Conservation (phyloP, 805 yeast genomes). For the Lipomyces spencermartinsiae region DNA sequence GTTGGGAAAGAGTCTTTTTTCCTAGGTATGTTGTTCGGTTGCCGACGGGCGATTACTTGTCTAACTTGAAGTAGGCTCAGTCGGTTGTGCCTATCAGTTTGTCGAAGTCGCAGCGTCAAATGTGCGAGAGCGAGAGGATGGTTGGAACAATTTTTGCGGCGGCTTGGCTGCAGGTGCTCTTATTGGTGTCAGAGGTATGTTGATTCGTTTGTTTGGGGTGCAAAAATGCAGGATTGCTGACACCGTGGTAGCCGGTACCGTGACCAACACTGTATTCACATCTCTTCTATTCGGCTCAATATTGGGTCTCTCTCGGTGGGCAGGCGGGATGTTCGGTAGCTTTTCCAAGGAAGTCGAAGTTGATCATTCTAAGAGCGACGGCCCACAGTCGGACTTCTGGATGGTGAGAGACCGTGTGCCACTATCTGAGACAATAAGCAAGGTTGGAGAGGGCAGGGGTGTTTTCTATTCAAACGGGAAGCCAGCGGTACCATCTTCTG, state of each 20-base stretch:
- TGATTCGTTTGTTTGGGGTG: not conserved
- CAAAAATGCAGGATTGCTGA: not conserved
- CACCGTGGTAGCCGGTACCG: conserved; percentile 14
- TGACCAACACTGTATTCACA: conserved; percentile 20
- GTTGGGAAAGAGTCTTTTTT: conserved; percentile 14
- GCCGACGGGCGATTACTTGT: not conserved
- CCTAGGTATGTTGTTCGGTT: conserved; percentile 15
- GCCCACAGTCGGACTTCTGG: conserved; percentile 62
- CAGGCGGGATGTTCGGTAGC: conserved; percentile 51
- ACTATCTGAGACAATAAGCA: conserved; percentile 75
- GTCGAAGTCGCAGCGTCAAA: conserved; percentile 58
- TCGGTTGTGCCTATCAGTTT: conserved; percentile 56
- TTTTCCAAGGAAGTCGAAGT: conserved; percentile 45
- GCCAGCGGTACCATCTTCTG: not conserved
- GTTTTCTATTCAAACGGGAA: conserved; percentile 25
- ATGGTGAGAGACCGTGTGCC: conserved; percentile 83
- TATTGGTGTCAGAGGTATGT: conserved; percentile 18
- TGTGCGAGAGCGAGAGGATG: conserved; percentile 67
- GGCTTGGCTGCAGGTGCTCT: conserved; percentile 33
- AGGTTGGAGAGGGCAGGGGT: conserved; percentile 60
- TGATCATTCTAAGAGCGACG: conserved; percentile 35
- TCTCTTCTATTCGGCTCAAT: conserved; percentile 30
- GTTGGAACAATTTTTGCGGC: conserved; percentile 52
- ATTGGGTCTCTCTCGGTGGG: conserved; percentile 52
- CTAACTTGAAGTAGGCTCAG: conserved; percentile 52